Conservation (phyloP, 352 stramenopile species). For the Phytophthora palmivora region DNA sequence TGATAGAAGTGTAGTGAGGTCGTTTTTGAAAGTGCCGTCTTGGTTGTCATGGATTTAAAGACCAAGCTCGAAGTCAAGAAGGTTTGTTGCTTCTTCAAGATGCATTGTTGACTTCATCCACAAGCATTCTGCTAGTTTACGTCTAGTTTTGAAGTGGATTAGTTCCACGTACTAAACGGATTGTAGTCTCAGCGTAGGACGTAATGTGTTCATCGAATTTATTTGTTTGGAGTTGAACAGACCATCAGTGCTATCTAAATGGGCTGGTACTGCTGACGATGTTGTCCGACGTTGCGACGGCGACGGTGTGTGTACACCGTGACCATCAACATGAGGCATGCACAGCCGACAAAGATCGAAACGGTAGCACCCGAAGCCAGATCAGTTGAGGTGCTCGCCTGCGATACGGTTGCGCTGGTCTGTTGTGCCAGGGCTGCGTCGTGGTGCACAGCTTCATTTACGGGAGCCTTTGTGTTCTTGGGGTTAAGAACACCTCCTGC, state of each 20-base stretch:
- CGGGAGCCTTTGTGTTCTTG: conserved; percentile 10
- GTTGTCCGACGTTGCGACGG: conserved; percentile 24
- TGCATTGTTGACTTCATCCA: background rate
- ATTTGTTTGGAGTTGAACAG: background rate
- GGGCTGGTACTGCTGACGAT: conserved; percentile 27
- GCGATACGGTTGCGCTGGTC: conserved; percentile 24
- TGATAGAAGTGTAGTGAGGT: background rate
- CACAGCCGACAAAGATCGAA: conserved; percentile 34
- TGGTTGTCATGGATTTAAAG: background rate
- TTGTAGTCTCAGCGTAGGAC: too few species aligned
- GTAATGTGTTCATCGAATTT: too few species aligned
- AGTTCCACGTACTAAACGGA: background rate
- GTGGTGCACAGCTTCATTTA: conserved; percentile 19
- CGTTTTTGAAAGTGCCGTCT: background rate
- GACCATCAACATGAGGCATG: conserved; percentile 29
- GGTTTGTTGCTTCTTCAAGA: background rate
- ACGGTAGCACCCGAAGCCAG: conserved; percentile 22
- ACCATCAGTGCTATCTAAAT: conserved; percentile 22
- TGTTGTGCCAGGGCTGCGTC: conserved; percentile 24
- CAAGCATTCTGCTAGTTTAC: background rate
- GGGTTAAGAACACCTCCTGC: conserved; percentile 23
- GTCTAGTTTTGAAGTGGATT: background rate
- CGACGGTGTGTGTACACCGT: conserved; percentile 30
- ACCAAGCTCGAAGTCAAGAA: background rate
- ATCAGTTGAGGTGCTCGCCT: conserved; percentile 13